Conservation (phyloP, 768 basidiomycete species). For the Suillus americanus region DNA sequence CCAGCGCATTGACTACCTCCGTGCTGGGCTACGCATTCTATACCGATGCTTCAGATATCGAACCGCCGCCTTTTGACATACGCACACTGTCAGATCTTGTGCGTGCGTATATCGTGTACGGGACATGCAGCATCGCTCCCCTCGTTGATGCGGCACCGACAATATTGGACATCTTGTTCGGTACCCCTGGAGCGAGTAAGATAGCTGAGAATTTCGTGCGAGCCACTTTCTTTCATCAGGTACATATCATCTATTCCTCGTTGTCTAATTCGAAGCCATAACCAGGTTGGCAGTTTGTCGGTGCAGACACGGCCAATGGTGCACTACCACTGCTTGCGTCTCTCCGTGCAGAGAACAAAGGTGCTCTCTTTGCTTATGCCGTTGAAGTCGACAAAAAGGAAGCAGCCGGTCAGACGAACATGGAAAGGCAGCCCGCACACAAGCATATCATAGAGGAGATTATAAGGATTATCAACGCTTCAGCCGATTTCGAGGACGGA, state of each 20-base stretch:
- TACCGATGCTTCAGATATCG: not conserved
- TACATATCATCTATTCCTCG: conserved; percentile 25
- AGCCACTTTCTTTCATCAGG: conserved; percentile 85
- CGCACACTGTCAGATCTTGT: not conserved
- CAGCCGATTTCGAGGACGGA: conserved; percentile 76
- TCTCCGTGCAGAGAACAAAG: conserved; percentile 69
- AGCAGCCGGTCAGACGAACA: conserved; percentile 34
- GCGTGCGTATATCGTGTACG: conserved; percentile 80
- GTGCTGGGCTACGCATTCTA: not conserved
- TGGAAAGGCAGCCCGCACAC: conserved; percentile 37
- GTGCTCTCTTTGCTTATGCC: conserved; percentile 77
- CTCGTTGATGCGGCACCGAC: conserved; percentile 76
- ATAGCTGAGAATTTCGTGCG: conserved; percentile 71
- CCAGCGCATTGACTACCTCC: not conserved
- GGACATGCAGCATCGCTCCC: conserved; percentile 72
- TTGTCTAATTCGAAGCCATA: not conserved
- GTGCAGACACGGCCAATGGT: conserved; percentile 76
- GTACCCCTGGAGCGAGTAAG: conserved; percentile 53
- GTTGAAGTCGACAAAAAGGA: conserved; percentile 77
- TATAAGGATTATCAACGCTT: conserved; percentile 71
- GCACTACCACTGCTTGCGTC: conserved; percentile 62
- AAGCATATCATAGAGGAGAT: conserved; percentile 75
- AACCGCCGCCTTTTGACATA: not conserved
- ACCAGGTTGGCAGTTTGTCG: conserved; percentile 67
- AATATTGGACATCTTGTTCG: conserved; percentile 52